A percentile compares a stretch with the other conserved stretches of the same genome.
These are phyloP conservation scores for Cytospora paraplurivora DNA, from an alignment of 2,329 filamentous ascomycete species.

Conservation along the genomic window DNA sequence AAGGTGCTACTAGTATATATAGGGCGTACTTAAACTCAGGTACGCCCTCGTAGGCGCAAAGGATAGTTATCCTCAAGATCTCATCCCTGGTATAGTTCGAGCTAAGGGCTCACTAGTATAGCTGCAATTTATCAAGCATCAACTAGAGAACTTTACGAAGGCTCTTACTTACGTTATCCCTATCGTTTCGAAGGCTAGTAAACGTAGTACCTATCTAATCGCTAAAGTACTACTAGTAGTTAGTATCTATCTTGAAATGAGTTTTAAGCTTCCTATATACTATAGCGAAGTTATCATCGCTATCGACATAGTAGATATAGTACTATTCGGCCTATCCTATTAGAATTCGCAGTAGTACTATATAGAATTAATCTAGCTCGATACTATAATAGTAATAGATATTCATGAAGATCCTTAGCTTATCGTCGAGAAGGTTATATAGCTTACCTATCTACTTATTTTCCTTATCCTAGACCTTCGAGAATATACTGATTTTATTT, in stretches of 20 bases:
- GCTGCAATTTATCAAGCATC: neutral
- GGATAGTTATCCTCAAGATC: neutral
- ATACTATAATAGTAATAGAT: neutral
- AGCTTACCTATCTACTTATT: neutral
- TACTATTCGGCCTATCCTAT: neutral
- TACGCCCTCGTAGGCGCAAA: neutral
- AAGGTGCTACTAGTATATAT: neutral
- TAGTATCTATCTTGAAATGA: neutral
- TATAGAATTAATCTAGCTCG: neutral
- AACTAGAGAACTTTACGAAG: neutral
- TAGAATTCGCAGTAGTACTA: neutral
- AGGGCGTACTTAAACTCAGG: neutral
- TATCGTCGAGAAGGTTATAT: neutral
- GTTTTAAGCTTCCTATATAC: neutral
- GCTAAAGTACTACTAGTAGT: neutral
- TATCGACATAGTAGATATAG: neutral
- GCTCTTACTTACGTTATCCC: neutral
- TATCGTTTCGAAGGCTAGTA: neutral
- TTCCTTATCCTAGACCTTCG: neutral
- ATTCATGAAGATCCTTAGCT: neutral
- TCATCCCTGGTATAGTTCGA: neutral
- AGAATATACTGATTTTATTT: too few species aligned
- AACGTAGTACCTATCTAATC: neutral
- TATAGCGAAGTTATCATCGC: neutral
- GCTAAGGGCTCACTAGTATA: neutral